Evolutionary conservation across 805 yeast genomes (phyloP).

Genomic region (Spathaspora arborariae): DNA sequence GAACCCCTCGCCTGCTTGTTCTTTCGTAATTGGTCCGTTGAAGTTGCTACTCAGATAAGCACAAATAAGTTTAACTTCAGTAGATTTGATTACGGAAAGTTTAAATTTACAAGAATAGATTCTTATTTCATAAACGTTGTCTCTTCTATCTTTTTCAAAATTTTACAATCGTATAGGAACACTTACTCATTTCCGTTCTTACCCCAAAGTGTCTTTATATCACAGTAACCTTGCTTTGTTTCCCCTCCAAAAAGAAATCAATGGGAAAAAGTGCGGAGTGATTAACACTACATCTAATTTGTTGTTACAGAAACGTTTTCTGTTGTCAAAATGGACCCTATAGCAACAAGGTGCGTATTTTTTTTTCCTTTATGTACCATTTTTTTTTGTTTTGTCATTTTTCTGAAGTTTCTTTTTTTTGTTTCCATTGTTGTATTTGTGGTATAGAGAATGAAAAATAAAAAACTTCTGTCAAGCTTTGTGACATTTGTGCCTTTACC

Average conservation of each 20-base stretch:
- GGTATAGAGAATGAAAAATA: background rate
- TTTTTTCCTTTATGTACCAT: background rate
- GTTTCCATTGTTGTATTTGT: background rate
- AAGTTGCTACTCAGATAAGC: too few species aligned
- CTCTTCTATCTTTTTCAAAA: too few species aligned
- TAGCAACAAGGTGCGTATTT: background rate
- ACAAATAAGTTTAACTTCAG: too few species aligned
- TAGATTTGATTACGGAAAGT: too few species aligned
- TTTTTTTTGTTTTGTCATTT: background rate
- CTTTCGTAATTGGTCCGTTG: too few species aligned
- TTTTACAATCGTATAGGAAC: too few species aligned
- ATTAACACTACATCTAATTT: background rate
- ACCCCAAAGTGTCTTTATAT: background rate
- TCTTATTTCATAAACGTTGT: too few species aligned
- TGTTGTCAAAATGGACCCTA: background rate
- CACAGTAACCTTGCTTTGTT: background rate
- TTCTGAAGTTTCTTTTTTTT: background rate
- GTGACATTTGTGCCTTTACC: background rate
- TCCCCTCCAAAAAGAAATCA: background rate
- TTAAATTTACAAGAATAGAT: too few species aligned
- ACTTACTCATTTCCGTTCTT: background rate
- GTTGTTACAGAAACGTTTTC: background rate
- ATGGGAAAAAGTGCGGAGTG: background rate
- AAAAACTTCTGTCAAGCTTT: background rate
- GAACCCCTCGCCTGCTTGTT: too few species aligned